phyloP scores from a whole-genome alignment of 2,329 filamentous ascomycete species.

The Neocucurbitaria cava region DNA sequence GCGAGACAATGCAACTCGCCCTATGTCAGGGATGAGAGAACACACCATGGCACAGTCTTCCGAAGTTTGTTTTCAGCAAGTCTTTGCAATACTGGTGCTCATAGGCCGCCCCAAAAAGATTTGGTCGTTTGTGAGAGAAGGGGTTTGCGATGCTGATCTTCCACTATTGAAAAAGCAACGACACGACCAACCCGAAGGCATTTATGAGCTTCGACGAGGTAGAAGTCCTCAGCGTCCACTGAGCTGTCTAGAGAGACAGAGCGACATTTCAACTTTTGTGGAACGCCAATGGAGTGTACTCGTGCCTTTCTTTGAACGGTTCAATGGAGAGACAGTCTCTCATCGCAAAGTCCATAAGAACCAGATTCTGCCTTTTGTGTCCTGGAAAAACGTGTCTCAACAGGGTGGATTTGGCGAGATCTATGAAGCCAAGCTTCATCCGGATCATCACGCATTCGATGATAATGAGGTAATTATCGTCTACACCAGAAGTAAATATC shows the following conservation, averaged over 20 bases:
- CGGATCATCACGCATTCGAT: neutral
- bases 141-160: conserved; percentile 1
- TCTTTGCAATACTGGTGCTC: neutral
- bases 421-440: neutral
- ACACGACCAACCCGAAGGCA: neutral
- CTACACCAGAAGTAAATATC: neutral
- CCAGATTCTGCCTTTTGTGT: neutral
- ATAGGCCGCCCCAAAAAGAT: neutral
- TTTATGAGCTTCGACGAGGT: neutral
- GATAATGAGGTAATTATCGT: neutral
- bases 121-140: neutral
- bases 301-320: neutral
- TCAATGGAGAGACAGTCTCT: neutral
- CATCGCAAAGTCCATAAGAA: neutral
- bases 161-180: neutral
- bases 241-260: neutral
- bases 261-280: neutral
- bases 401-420: conserved; percentile 1
- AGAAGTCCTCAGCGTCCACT: neutral
- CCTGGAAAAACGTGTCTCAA: neutral
- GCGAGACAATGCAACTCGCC: neutral
- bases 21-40: neutral
- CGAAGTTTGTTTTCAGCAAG: neutral
- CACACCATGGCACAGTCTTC: no score
- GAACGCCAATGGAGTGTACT: conserved; percentile 1